Evolutionary conservation across 2,329 filamentous ascomycete genomes (phyloP), one percentile per base, ranked within the genome.

Genomic region (Pyrenophora graminea): DNA sequence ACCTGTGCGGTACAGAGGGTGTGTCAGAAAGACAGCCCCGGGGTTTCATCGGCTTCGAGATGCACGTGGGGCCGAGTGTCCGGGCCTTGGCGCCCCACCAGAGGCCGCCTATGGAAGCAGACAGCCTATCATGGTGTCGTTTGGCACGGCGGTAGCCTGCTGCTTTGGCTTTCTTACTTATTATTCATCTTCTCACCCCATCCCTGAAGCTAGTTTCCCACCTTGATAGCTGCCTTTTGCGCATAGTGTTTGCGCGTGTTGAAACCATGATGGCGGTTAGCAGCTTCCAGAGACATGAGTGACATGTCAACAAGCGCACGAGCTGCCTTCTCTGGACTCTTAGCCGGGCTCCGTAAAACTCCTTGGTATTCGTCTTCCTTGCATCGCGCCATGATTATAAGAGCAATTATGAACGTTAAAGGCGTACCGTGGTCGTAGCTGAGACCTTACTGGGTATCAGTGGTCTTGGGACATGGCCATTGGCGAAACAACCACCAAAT

Each of bases 391-490:
- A 53, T 27, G 25, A 10, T 27, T 27, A 10, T 27, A 27, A 21
- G 19, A 21, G 19, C 3, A 21, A 25, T 7, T 25, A 25, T 25
- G 23, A 7, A 25, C 23, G 4, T 7, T 25, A 25, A 25, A 25
- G 23, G 23, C 6, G 6, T 2, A 6, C 23, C 23, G 7, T 25
- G 23, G 23, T 25, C 10, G 10, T 30, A 30, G 27, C 27, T 12
- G 36, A 21, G 18, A 38, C 17, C 80, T 82, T 32, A 84, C 83
- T 0, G 85, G 83, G 0, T 49, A 63, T 31, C 43, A 57, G 27
- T 61, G 59, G 43, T 59, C 51, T 2, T 34, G 50, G 21, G 59
- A 59, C 39, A 18, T 62, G 9, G 23, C 23, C 8, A 25, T 25
- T 18, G 9, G 9, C 7, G 27, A 30, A 21, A 37, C 17, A 21